Base-by-base conservation (phyloP, 306 rosid genomes). In the Sechiopsis laciniata region DNA sequence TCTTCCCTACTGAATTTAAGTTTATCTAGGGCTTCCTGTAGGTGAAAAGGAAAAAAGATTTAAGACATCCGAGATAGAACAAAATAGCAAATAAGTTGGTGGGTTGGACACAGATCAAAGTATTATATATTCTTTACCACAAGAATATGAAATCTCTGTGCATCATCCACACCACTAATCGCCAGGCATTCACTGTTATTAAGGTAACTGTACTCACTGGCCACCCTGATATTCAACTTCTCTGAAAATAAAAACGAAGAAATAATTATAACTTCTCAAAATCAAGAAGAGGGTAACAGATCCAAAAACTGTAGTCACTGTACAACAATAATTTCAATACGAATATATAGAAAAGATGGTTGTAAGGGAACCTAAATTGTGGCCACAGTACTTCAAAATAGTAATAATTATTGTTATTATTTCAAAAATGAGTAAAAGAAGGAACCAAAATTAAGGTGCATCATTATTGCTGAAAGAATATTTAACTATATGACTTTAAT, bases 201-300 rank as follows among this genome's bases (percentile, higher is more conserved):
- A 72, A 95, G 97, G 85, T 87, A 95, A 75, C 79, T 91, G 89
- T 89, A 91, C 77, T 88, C 88, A 13, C 92, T 81, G 71, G 91
- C 92, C 74, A 0, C 75, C 83, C 78, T 88, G 77, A 95, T 90
- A 60, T 88, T 83, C 80, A 95, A 82, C 78, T 75, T 91, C 72
- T 88, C 99, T 95, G 87, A 83, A 89, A 24, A 42, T 71, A 78
- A 76, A 78, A 29, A 81, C 12, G 32, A 13, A 22, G 4, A 60
- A 52, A 65, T 55, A 59, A 69, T 20, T 76, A 9, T 22, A 32
- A 40, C 35, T 46, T 74, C 10, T 7, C 42, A 56, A 40, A 7
- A 13, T 56, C 53, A 73, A 14, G 46, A 52, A 51, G 8, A 42
- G 73, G 55, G 17, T 11, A 67, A 67, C 35, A 20, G n/a, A 67